Evolutionary conservation across 306 rosid species (phyloP), one percentile per base, ranked within the genome.

Genomic region (Psophocarpus tetragonolobus): DNA sequence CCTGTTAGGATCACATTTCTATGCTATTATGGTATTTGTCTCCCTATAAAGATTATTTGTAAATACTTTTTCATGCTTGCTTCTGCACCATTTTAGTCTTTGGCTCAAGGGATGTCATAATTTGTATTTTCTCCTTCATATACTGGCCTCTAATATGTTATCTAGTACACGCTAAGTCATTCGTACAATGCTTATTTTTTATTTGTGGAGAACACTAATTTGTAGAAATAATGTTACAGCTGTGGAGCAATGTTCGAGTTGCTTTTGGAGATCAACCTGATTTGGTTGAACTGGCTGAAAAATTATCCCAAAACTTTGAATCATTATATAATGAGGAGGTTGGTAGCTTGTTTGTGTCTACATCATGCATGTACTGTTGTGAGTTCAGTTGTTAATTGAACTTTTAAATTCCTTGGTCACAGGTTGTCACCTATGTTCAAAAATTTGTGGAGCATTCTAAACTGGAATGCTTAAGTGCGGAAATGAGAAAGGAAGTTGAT

Each of bases 241-340:
- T 96, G 33, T 96, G 99, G 99, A 90, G 85, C 79, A 90, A 79
- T 87, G 85, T 96, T 62, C 93, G 80, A 63, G 86, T 81, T 88
- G 99, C 96, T 70, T 96, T 85, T 83, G 91, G 87, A 17, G 99
- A 96, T 83, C 94, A 96, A 85, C 83, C 93, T 83, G 99, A 92
- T 74, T 87, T 90, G 82, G 87, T 88, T 71, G 99, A 91, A 74
- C 81, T 96, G 86, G 97, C 94, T 58, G 99, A 92, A 30, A 85
- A 88, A 2, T 82, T 96, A 54, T 90, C 98, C 18, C 80, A 83
- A 78, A 91, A 86, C 44, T 96, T 96, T 71, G 94, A 96, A 78
- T 70, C 86, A 21, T 64, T 92, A 75, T 96, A 90, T 76, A 86
- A 90, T 30, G 82, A 81, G 32, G 92, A 96, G 99, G 99, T 96